Evolutionary conservation across 768 basidiomycete species (phyloP), one percentile per base, ranked within the genome.

Genomic region (Boletus fagicola): DNA sequence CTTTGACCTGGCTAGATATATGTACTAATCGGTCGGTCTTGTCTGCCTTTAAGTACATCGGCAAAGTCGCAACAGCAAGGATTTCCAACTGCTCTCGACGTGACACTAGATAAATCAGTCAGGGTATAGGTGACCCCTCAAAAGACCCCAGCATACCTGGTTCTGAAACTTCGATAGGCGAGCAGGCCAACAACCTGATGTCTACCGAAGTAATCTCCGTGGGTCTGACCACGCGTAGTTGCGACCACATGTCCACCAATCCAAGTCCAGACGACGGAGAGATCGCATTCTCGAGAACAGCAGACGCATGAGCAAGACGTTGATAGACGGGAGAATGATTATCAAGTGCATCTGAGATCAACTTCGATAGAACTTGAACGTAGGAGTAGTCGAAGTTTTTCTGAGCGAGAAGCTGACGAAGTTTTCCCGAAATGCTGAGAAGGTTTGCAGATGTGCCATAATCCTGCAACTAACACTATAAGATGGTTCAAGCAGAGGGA

Each of bases 231-330:
- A 42, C 39, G 12, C 65, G 78, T 53, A 86, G 70, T 7, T 67
- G 69, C 13, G 78, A 75, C 93, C 93, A 96, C 36, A 96, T 82
- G 22, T 85, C 77, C 20, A 80, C 73, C 68, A 94, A 74, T 24
- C 87, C 89, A 26, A 83, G 76, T 5, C 95, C 94, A n/a, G 83
- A 80, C 8, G 84, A 83, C 16, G 85, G 78, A 3, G 81, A 81
- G 16, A 89, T 76, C 4, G 75, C 65, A 5, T 77, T 70, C 38
- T 78, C 74, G 4, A 95, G 74, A 7, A 65, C 63, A 33, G 72
- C 55, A 7, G 75, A 74, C 28, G 69, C 62, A n/a, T 52, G 49
- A 10, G 62, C 63, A 31, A 85, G 64, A 26, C 64, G 51, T 1
- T 54, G 42, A 49, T 83, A 80, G 4, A 56, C 43, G 3, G 71